These are phyloP conservation scores for Kwoniella sp. DNA, from an alignment of 768 basidiomycete genomes.

Conservation along the genomic window DNA sequence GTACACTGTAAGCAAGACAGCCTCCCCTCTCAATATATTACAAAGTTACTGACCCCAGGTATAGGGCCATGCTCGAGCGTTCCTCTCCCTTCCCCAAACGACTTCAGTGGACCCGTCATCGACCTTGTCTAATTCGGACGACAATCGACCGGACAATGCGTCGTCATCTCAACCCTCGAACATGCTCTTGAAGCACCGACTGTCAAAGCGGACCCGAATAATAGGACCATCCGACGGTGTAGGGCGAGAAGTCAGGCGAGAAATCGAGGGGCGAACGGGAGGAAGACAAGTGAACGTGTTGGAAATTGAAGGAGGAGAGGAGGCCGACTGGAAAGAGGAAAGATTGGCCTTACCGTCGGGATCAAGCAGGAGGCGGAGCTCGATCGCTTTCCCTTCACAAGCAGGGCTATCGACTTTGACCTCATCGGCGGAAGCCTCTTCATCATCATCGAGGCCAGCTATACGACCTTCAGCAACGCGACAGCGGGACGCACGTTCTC, in stretches of 20 bases:
- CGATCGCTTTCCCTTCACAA: conserved; percentile 32
- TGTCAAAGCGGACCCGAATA: conserved; percentile 23
- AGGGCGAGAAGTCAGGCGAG: conserved; percentile 23
- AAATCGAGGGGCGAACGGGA: conserved; percentile 26
- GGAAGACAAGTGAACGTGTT: conserved; percentile 19
- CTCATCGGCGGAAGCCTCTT: conserved; percentile 14
- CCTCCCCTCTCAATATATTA: neutral
- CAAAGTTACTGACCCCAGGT: conserved; percentile 1
- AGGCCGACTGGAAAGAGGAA: conserved; percentile 13
- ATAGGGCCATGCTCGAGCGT: conserved; percentile 49
- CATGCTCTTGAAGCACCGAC: conserved; percentile 21
- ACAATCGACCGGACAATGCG: conserved; percentile 10
- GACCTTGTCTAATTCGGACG: conserved; percentile 18
- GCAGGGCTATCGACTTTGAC: neutral
- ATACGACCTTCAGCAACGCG: conserved; percentile 6
- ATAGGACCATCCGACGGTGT: conserved; percentile 16
- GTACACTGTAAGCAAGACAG: conserved; percentile 37
- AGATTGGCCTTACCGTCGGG: conserved; percentile 3
- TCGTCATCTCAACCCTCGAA: conserved; percentile 1
- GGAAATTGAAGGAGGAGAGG: conserved; percentile 21
- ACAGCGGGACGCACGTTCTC: conserved; percentile 9
- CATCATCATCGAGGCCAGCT: conserved; percentile 17
- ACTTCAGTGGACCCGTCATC: conserved; percentile 38
- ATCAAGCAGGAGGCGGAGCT: conserved; percentile 20
- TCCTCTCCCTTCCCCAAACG: conserved; percentile 43